phyloP scores from a whole-genome alignment of 192 early-diverging fungal species.

The Coemansia asiatica region DNA sequence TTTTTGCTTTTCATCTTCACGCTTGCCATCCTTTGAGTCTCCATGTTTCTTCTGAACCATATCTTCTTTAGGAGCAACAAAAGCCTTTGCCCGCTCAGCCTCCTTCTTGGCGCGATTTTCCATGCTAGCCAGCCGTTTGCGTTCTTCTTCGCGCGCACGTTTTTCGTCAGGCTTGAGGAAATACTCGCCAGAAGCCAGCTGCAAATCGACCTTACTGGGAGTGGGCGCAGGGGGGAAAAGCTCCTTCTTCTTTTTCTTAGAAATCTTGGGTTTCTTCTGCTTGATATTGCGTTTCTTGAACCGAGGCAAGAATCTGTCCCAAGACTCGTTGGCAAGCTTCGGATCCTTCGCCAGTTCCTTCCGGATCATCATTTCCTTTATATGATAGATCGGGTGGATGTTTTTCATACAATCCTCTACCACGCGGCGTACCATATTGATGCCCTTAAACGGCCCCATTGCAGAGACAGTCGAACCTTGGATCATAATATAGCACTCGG shows the following conservation, averaged over 20 bases:
- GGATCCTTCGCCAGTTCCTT: constrained; percentile 96
- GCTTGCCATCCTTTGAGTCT: constrained; percentile 2
- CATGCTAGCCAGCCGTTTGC: constrained; percentile 62
- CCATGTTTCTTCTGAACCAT: background rate
- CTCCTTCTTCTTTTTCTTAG: constrained; percentile 80
- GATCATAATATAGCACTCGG: constrained; percentile 95
- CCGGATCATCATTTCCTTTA: constrained; percentile 98
- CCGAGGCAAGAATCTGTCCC: constrained; percentile 96
- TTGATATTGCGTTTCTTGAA: constrained; percentile 90
- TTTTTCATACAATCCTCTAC: constrained; percentile 98
- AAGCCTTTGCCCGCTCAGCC: constrained; percentile 74
- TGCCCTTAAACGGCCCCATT: constrained; percentile 88
- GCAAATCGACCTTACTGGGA: constrained; percentile 86
- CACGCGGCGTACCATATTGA: constrained; percentile 86
- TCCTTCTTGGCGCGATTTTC: constrained; percentile 69
- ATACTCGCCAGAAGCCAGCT: constrained; percentile 96
- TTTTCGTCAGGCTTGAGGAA: constrained; percentile 80
- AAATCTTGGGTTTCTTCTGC: constrained; percentile 62
- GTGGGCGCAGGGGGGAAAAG: constrained; percentile 87
- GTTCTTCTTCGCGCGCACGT: constrained; percentile 62
- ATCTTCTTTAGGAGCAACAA: constrained; percentile 76
- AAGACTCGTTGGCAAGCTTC: constrained; percentile 87
- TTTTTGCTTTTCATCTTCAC: constrained; percentile 35
- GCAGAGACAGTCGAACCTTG: constrained; percentile 95
- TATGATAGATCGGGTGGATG: constrained; percentile 98